phyloP scores from a whole-genome alignment of 106 monocot species.

The Chionographis japonica region DNA sequence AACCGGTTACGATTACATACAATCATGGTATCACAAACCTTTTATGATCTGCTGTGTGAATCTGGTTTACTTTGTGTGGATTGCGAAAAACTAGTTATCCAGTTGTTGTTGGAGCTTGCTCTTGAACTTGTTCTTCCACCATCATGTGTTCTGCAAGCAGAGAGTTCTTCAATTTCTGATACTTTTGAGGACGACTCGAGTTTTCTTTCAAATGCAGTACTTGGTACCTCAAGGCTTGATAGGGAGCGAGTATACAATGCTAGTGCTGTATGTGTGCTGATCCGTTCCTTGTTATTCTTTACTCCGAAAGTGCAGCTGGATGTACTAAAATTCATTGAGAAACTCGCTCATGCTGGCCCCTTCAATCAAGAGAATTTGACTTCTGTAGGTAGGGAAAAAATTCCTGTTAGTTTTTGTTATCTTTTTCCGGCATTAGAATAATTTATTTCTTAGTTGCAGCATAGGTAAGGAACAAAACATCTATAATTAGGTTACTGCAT shows the following conservation, averaged over 20 bases:
- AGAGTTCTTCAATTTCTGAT: slow-evolving; percentile 29
- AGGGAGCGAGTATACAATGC: slow-evolving; percentile 79
- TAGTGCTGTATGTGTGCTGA: slow-evolving; percentile 73
- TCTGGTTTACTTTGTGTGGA: slow-evolving; percentile 88
- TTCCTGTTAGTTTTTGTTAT: not conserved
- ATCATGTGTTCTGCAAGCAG: slow-evolving; percentile 37
- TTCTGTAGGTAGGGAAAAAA: slow-evolving; percentile 44
- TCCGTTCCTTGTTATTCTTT: slow-evolving; percentile 77
- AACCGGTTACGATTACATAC: slow-evolving; percentile 74
- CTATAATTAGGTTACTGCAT: no score
- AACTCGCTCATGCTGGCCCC: slow-evolving; percentile 66
- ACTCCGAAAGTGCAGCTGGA: slow-evolving; percentile 94
- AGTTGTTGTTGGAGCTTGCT: slow-evolving; percentile 85
- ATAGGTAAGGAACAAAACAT: no score
- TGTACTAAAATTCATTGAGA: slow-evolving; percentile 79
- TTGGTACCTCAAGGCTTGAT: slow-evolving; percentile 40
- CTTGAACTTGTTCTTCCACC: slow-evolving; percentile 88
- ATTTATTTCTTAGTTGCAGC: no score
- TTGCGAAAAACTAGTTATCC: slow-evolving; percentile 82
- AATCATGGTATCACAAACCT: slow-evolving; percentile 79
- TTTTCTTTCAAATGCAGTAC: slow-evolving; percentile 43
- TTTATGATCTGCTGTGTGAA: slow-evolving; percentile 85
- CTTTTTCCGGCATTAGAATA: no score
- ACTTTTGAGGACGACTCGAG: slow-evolving; percentile 29
- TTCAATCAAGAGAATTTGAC: slow-evolving; percentile 96